Evolutionary conservation across 1,284 basidiomycete genomes (phyloP), one percentile per base, ranked within the genome.

Genomic region (Takashimella koratensis): DNA sequence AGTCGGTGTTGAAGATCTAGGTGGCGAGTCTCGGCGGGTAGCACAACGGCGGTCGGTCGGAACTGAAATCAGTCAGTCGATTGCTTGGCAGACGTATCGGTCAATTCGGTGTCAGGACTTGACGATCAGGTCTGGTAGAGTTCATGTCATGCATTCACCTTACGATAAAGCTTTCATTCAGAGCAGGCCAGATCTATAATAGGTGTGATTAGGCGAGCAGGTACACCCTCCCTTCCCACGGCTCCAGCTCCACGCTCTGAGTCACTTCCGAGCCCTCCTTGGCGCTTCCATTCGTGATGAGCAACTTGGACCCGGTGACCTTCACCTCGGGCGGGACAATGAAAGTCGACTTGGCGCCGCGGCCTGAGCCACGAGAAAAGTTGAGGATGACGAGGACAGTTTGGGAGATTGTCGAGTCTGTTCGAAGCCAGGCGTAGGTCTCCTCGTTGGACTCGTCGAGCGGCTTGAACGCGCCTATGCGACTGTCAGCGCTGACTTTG

Each of bases 391-490:
- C 56, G 19, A 68, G 48, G 8, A 61, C 49, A 20, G 48, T 51
- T 20, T 65, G 58, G n/a, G 30, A 40, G 49, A 60, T 57, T 0
- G 58, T 62, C 12, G 58, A 54, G 21, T 60, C 57, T 11, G 65
- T 54, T 51, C 76, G 73, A 49, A 67, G 57, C 58, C 68, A 78
- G 36, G 69, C 59, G 56, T 75, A 67, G 45, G 67, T 63, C 40
- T 67, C 30, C 25, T 73, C 66, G 56, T 74, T 64, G 3, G 57
- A 45, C 43, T 59, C 58, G 36, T 76, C 71, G 27, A 71, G 42
- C 16, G 71, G 59, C 11, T 67, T 56, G 60, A 75, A 78, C 12
- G 51, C 45, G 25, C 63, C 63, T 60, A 79, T 67, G 4, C 72
- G 75, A 21, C 67, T 58, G 23, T 64, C 56, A 49, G n/a, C n/a